phyloP scores from a whole-genome alignment of 176 grass and related monocot species.

The Aegilops tauschii region DNA sequence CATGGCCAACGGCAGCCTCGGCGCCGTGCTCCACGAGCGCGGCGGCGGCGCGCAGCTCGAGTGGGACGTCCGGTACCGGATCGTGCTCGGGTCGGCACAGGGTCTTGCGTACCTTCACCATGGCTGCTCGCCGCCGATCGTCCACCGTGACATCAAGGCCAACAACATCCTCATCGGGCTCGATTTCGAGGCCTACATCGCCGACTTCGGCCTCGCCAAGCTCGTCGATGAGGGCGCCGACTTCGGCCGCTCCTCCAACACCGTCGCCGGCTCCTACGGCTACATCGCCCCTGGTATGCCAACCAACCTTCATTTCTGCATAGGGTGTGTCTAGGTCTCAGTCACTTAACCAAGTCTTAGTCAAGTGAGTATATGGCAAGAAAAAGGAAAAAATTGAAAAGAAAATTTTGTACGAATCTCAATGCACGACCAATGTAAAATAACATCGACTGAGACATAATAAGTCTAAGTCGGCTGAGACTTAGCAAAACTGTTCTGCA shows the following conservation, averaged over 20 bases:
- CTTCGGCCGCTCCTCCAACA: conserved; percentile 72
- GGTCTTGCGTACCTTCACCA: conserved; percentile 92
- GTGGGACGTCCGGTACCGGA: conserved; percentile 86
- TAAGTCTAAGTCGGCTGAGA: too few species aligned
- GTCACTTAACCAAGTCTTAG: too few species aligned
- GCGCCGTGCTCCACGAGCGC: conserved; percentile 82
- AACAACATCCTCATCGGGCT: conserved; percentile 96
- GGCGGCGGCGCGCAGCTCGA: conserved; percentile 65
- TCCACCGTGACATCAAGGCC: conserved; percentile 94
- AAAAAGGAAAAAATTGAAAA: too few species aligned
- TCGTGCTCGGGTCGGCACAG: conserved; percentile 83
- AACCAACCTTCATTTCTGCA: neutral
- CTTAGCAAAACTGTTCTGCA: too few species aligned
- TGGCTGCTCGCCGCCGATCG: conserved; percentile 86
- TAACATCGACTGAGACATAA: too few species aligned
- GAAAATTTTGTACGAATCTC: too few species aligned
- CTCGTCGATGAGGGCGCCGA: conserved; percentile 82
- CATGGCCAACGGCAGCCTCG: conserved; percentile 97
- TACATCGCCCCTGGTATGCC: conserved; percentile 83
- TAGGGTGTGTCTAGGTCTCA: too few species aligned
- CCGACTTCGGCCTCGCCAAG: conserved; percentile 95
- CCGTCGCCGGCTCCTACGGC: conserved; percentile 93
- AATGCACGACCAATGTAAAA: too few species aligned
- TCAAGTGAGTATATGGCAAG: too few species aligned
- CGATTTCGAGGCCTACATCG: conserved; percentile 95